Conservation (phyloP, 768 basidiomycete species). For the Leccinum obscurum region DNA sequence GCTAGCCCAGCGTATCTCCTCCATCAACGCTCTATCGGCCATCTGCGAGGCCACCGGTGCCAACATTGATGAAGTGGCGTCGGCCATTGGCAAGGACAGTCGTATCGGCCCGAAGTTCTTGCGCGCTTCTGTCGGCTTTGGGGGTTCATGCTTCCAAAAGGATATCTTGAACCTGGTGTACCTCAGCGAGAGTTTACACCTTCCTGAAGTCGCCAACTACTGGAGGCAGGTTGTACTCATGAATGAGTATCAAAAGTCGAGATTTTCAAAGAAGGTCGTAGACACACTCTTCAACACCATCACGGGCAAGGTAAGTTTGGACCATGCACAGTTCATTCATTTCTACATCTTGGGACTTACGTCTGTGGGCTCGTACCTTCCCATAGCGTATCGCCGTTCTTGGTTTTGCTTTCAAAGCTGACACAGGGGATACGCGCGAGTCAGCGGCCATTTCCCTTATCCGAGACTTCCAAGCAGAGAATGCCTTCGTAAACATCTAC, state of each 20-base stretch:
- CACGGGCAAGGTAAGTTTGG: conserved; percentile 76
- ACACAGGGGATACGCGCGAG: conserved; percentile 99
- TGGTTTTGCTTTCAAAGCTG: conserved; percentile 99
- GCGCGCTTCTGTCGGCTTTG: conserved; percentile 94
- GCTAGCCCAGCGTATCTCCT: conserved; percentile 99
- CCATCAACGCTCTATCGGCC: conserved; percentile 95
- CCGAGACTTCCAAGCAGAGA: conserved; percentile 90
- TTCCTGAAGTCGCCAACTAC: conserved; percentile 96
- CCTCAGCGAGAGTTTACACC: conserved; percentile 89
- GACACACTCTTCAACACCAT: conserved; percentile 99
- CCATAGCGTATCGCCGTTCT: conserved; percentile 87
- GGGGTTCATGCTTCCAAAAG: conserved; percentile 99
- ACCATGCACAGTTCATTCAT: background rate
- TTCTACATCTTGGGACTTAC: conserved; percentile 10
- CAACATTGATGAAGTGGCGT: conserved; percentile 96
- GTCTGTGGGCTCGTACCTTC: conserved; percentile 9
- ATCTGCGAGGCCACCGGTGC: conserved; percentile 99
- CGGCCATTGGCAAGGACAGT: conserved; percentile 90
- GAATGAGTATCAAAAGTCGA: conserved; percentile 97
- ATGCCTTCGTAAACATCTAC: conserved; percentile 83
- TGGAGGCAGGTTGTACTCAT: conserved; percentile 97
- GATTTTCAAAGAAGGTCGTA: conserved; percentile 95
- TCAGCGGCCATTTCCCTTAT: conserved; percentile 93
- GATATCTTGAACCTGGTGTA: conserved; percentile 99
- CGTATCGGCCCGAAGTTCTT: conserved; percentile 96